Conservation (phyloP, 2,329 filamentous ascomycete genomes). For the Huntiella moniliformis region DNA sequence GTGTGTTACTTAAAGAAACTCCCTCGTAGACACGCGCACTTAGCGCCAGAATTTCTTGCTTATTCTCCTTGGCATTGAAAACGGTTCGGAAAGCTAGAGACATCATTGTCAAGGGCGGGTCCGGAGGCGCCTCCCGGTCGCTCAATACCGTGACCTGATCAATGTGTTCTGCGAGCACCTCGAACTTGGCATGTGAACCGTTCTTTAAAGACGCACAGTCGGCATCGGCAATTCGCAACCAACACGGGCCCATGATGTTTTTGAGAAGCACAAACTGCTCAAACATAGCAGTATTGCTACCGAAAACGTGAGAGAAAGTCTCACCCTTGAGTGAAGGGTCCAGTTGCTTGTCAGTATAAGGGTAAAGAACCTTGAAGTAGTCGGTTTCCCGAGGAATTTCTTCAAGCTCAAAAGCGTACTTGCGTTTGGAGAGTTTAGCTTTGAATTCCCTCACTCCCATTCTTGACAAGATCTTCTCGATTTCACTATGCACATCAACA, state of each 20-base stretch:
- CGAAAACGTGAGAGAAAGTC: constrained; percentile 88
- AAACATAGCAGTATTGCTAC: constrained; percentile 80
- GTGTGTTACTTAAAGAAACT: constrained; percentile 70
- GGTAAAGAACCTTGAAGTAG: constrained; percentile 91
- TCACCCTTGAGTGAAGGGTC: constrained; percentile 56
- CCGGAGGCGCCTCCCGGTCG: constrained; percentile 64
- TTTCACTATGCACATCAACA: constrained; percentile 76
- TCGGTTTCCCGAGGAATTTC: constrained; percentile 74
- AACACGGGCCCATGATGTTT: constrained; percentile 97
- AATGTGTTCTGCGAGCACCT: constrained; percentile 65
- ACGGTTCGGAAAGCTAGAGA: constrained; percentile 74
- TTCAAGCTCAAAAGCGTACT: constrained; percentile 87
- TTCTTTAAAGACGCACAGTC: constrained; percentile 76
- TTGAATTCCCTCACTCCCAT: constrained; percentile 69
- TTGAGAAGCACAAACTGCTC: constrained; percentile 98
- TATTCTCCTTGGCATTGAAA: constrained; percentile 83
- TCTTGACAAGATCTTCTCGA: constrained; percentile 72
- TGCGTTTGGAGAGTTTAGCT: constrained; percentile 74
- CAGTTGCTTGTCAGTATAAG: constrained; percentile 53
- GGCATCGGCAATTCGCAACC: constrained; percentile 75
- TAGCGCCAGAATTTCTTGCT: constrained; percentile 83
- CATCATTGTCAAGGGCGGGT: constrained; percentile 87
- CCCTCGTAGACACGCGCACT: constrained; percentile 89
- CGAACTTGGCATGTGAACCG: constrained; percentile 91
- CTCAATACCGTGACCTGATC: constrained; percentile 52